phyloP scores from a whole-genome alignment of 2,329 filamentous ascomycete genomes.

The Diaporthe caulivora region DNA sequence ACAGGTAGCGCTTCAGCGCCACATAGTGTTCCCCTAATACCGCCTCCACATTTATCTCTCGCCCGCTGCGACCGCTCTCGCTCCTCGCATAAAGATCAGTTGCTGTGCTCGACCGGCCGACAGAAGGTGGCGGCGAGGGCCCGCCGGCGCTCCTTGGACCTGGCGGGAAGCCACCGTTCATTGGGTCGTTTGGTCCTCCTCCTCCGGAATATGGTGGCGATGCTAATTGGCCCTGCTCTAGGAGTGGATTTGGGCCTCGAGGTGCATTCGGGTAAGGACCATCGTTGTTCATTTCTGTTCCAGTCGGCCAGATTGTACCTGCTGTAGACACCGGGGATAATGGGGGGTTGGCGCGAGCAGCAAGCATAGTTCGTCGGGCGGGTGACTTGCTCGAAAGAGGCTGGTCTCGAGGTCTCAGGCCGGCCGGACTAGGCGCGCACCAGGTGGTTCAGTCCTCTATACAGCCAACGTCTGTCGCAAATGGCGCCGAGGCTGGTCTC shows the following conservation, averaged over 20 bases:
- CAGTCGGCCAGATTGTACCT: constrained; percentile 86
- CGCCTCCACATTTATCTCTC: constrained; percentile 70
- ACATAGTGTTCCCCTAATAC: constrained; percentile 85
- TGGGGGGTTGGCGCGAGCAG: constrained; percentile 68
- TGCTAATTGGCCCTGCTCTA: constrained; percentile 68
- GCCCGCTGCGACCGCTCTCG: constrained; percentile 72
- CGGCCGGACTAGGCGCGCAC: constrained; percentile 9
- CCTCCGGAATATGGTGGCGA: constrained; percentile 79
- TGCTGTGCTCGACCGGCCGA: constrained; percentile 87
- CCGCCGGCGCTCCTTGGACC: constrained; percentile 69
- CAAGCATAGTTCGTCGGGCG: constrained; percentile 36
- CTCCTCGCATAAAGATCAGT: constrained; percentile 76
- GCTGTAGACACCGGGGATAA: constrained; percentile 86
- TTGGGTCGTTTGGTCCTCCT: constrained; percentile 70
- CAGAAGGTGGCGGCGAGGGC: constrained; percentile 88
- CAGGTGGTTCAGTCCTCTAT: constrained; percentile 15
- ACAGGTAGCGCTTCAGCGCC: constrained; percentile 82
- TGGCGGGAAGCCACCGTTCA: constrained; percentile 70
- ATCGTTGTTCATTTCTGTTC: constrained; percentile 68
- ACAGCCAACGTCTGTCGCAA: constrained; percentile 1
- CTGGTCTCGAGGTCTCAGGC: constrained; percentile 26
- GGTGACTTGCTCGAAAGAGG: constrained; percentile 1
- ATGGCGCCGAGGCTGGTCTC: background rate
- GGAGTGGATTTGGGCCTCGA: constrained; percentile 35
- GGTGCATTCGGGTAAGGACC: constrained; percentile 59